phyloP scores from a whole-genome alignment of 495 filamentous ascomycete genomes.

The Pseudevernia furfuracea region DNA sequence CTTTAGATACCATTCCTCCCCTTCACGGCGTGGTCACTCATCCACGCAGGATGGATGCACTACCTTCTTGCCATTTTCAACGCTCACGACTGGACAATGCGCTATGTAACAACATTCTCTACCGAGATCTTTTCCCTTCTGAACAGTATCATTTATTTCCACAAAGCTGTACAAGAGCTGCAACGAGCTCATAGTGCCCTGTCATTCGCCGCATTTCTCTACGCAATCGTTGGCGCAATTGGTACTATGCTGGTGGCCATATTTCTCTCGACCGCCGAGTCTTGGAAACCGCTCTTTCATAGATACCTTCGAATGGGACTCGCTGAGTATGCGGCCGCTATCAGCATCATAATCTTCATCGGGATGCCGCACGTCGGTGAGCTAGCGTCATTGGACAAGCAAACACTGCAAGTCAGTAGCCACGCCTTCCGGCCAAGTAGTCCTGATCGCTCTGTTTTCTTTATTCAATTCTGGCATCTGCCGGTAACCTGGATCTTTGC shows the following conservation, averaged over 20 bases:
- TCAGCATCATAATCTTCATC: constrained; percentile 63
- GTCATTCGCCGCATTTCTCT: constrained; percentile 62
- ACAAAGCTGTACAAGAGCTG: constrained; percentile 65
- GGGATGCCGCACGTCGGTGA: constrained; percentile 61
- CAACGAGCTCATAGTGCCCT: constrained; percentile 50
- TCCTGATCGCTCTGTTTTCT: constrained; percentile 51
- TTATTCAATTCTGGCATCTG: constrained; percentile 60
- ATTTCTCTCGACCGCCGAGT: constrained; percentile 54
- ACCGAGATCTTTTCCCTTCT: constrained; percentile 65
- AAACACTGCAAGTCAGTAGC: constrained; percentile 50
- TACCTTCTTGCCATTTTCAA: constrained; percentile 63
- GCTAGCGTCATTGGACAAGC: constrained; percentile 52
- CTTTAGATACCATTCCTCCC: constrained; percentile 55
- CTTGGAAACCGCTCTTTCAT: constrained; percentile 59
- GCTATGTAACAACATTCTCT: constrained; percentile 65
- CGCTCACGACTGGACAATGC: constrained; percentile 71
- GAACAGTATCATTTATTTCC: constrained; percentile 69
- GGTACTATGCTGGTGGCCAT: constrained; percentile 64
- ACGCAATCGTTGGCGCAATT: constrained; percentile 59
- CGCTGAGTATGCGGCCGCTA: constrained; percentile 62
- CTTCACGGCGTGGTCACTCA: constrained; percentile 69
- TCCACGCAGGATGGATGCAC: constrained; percentile 65
- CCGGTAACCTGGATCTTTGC: constrained; percentile 56
- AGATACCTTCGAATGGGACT: constrained; percentile 58
- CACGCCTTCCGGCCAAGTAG: constrained; percentile 51